Base-by-base conservation (phyloP, 2,329 filamentous ascomycete genomes). In the Microdochium bolleyi region DNA sequence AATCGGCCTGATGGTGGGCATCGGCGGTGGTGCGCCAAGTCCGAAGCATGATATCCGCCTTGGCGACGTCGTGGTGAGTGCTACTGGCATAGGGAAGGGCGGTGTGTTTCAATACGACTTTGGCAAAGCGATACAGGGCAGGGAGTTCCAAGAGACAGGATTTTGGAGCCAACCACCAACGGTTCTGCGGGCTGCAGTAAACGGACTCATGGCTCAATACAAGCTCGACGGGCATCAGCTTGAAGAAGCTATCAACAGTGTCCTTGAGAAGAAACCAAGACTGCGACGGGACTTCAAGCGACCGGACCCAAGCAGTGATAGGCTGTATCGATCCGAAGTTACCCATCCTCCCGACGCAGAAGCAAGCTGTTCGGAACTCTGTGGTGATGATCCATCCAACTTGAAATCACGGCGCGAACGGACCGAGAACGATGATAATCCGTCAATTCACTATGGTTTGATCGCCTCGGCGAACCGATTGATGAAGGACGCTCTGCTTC, bases 91-190 rank as follows among this genome's bases (percentile, higher is more conserved):
- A 49, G 57, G 54, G 5, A 54, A 52, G 1, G 56, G 57, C 0
- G 62, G 62, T 1, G 60, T 69, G 2, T 44, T 67, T 8, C 66
- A 69, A 22, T 69, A 67, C 51, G 66, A 69, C 51, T 64, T 58
- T 51, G 64, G 64, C 10, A 65, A 64, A 51, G 55, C 56, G 1
- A 54, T 60, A 7, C 56, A 62, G 52, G 57, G 57, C 14, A 44
- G 61, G 25, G 57, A 61, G 49, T 54, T 58, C 22, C 30, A 11
- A 1, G 16, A 9, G 2, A 60, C 55, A 21, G 53, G 57, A 10
- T 50, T 50, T 24, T 30, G 57, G 7, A 54, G 56, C 24, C 27
- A 52, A 14, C 41, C 53, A 24, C 51, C 55, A 11, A 25, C 24
- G 2, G 14, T 50, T 16, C 41, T 54, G 27, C 44, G 24, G 3